These are phyloP conservation scores for Paralagenidium karlingii DNA, from an alignment of 352 stramenopile genomes.

Conservation along the genomic window DNA sequence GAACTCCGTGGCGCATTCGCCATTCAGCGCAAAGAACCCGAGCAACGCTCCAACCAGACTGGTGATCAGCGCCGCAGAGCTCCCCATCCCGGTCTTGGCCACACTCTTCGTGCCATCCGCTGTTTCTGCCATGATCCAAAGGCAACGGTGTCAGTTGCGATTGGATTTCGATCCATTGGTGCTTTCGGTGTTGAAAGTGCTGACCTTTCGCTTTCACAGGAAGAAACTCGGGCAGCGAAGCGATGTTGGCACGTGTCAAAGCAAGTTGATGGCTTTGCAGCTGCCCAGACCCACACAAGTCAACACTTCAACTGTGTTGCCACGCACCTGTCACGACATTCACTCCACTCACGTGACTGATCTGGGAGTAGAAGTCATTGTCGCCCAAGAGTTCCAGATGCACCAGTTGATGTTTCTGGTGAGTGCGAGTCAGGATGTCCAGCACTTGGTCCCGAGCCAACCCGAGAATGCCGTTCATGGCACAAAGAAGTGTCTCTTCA, in stretches of 20 bases:
- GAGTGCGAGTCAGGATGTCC: neutral
- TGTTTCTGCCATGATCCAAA: conserved; percentile 10
- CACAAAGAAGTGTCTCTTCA: conserved; percentile 80
- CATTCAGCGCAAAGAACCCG: conserved; percentile 67
- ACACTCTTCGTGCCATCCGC: conserved; percentile 32
- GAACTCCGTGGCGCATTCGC: neutral
- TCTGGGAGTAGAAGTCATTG: conserved; percentile 98
- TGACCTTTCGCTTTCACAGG: conserved; percentile 53
- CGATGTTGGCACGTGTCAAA: conserved; percentile 49
- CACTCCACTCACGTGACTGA: too few relatives aligned
- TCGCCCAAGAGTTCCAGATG: conserved; percentile 84
- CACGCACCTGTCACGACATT: too few relatives aligned
- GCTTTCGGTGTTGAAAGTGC: too few relatives aligned
- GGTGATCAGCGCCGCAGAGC: conserved; percentile 90
- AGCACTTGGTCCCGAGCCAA: conserved; percentile 12
- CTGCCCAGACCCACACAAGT: conserved; percentile 19
- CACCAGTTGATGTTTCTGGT: conserved; percentile 12
- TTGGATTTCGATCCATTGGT: neutral
- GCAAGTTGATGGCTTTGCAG: conserved; percentile 46
- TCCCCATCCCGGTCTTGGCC: conserved; percentile 94
- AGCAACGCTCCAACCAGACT: conserved; percentile 88
- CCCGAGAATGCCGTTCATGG: conserved; percentile 41
- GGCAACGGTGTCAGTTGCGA: neutral
- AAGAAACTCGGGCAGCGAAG: conserved; percentile 73
- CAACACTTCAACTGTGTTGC: too few relatives aligned